Percentiles rank a stretch among this genome's conserved stretches.
Evolutionary conservation across 768 basidiomycete species (phyloP).

Genomic region (Leccinum boreale): DNA sequence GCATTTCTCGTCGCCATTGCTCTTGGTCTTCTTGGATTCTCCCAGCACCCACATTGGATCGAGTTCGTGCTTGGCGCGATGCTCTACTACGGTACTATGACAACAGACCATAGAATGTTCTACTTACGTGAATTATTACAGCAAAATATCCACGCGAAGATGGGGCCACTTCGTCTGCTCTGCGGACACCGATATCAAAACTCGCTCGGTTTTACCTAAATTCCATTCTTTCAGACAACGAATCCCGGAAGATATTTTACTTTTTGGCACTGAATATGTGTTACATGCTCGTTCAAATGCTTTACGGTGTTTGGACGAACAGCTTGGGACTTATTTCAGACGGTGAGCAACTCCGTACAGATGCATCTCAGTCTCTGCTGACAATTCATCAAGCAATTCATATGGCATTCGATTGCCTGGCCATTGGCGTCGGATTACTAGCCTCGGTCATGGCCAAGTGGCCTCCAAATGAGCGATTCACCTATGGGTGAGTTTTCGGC

Average conservation of each 20-base stretch:
- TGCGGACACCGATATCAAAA: constrained; percentile 53
- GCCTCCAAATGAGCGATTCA: constrained; percentile 92
- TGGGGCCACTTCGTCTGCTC: constrained; percentile 39
- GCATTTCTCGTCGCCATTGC: constrained; percentile 47
- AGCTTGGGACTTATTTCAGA: constrained; percentile 95
- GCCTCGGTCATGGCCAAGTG: constrained; percentile 98
- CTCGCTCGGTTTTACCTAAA: constrained; percentile 74
- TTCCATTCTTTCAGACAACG: constrained; percentile 85
- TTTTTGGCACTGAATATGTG: constrained; percentile 92
- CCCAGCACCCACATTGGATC: constrained; percentile 53
- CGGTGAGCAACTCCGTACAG: constrained; percentile 48
- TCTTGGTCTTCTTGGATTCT: constrained; percentile 61
- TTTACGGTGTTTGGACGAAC: constrained; percentile 97
- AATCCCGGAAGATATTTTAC: constrained; percentile 95
- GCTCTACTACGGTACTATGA: constrained; percentile 59
- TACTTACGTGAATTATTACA: constrained; percentile 22
- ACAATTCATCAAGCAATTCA: constrained; percentile 74
- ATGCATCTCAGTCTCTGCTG: background rate
- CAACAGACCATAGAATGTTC: background rate
- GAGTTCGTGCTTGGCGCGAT: constrained; percentile 58
- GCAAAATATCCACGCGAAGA: constrained; percentile 52
- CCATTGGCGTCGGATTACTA: constrained; percentile 90
- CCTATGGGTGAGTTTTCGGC: constrained; percentile 71
- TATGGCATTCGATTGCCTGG: constrained; percentile 99
- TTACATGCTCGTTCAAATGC: constrained; percentile 97